Conservation (phyloP, 2,329 filamentous ascomycete genomes). For the Clarireedia paspali region DNA sequence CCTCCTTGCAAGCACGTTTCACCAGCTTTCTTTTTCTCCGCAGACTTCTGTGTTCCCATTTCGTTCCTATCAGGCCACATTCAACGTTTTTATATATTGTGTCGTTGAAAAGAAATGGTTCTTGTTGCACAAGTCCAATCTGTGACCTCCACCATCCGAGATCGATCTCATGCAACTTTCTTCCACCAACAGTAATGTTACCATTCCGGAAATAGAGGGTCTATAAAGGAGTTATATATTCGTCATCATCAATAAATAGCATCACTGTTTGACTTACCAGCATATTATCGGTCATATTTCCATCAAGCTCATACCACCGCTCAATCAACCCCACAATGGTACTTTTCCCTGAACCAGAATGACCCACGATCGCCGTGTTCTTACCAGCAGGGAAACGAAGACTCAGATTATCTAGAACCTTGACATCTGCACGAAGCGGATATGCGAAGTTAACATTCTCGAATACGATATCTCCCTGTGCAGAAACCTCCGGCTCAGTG, state of each 20-base stretch:
- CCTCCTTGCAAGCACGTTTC: slow-evolving; percentile 42
- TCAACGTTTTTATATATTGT: slow-evolving; percentile 32
- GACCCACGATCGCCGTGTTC: slow-evolving; percentile 66
- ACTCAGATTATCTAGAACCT: slow-evolving; percentile 52
- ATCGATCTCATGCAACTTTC: slow-evolving; percentile 13
- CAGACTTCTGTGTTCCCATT: slow-evolving; percentile 12
- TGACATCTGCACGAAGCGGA: slow-evolving; percentile 55
- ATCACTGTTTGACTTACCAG: slow-evolving; percentile 12
- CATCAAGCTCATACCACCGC: slow-evolving; percentile 59
- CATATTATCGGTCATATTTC: slow-evolving; percentile 23
- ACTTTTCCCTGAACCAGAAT: slow-evolving; percentile 66
- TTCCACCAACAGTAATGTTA: slow-evolving; percentile 14
- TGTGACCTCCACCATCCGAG: slow-evolving; percentile 34
- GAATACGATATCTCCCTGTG: slow-evolving; percentile 49
- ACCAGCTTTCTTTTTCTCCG: slow-evolving; percentile 15
- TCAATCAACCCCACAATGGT: slow-evolving; percentile 66
- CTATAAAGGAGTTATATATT: slow-evolving; percentile 4
- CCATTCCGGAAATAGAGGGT: slow-evolving; percentile 21
- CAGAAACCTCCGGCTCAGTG: slow-evolving; percentile 41
- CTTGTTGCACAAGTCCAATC: slow-evolving; percentile 47
- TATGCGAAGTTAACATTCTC: slow-evolving; percentile 65
- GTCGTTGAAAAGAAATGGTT: slow-evolving; percentile 44
- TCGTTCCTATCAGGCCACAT: slow-evolving; percentile 17
- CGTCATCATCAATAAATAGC: too few species aligned
- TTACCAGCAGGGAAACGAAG: slow-evolving; percentile 55